Base-by-base conservation (phyloP, 2,329 filamentous ascomycete genomes). In the Sporothrix sp. region DNA sequence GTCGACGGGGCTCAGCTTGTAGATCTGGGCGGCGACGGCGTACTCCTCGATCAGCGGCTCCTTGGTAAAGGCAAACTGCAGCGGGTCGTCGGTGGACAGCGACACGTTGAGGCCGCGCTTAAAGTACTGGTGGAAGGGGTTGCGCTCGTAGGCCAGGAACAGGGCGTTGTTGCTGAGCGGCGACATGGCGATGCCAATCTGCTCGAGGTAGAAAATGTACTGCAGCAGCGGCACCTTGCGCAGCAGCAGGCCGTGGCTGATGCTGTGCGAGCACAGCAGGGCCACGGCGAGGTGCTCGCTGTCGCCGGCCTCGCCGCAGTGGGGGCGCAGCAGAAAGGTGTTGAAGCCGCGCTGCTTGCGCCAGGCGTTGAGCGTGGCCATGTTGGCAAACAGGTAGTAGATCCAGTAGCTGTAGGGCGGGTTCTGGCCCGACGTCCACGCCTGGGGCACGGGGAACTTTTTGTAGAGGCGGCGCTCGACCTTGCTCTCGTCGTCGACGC, bases 141-240 rank as follows among this genome's bases (percentile, higher is more conserved):
- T 98, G 53, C 94, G 82, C 66, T 98, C 93, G 62, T 98, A 97
- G 1, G 91, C 89, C 48, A 98, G 71, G 70, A 98, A 98, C 28
- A 98, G 71, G 0, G 93, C 93, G 60, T 98, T 98, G 71, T 98
- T 98, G 66, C 89, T 95, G 40, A 98, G 75, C 2, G 93, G 93
- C n/a, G 91, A 97, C 93, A 98, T 98, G 54, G 93, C 93, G 56
- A 98, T 93, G 52, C 93, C 93, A 56, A 98, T 96, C 63, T 97
- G 91, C 63, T 98, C 90, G 18, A 98, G 79, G 61, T 98, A 98
- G 70, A 95, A 98, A 46, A 97, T 81, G 66, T 98, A 98, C 66
- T 98, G 93, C 50, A 98, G 70, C 54, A 98, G 70, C 2, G 93
- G 93, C 3, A 97, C 90, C 65, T 98, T 98, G 56, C 93, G 84